A percentile compares a stretch with the other conserved stretches of the same genome.
Evolutionary conservation across 805 yeast species (phyloP).

Genomic region (Metschnikowia gelsemii): DNA sequence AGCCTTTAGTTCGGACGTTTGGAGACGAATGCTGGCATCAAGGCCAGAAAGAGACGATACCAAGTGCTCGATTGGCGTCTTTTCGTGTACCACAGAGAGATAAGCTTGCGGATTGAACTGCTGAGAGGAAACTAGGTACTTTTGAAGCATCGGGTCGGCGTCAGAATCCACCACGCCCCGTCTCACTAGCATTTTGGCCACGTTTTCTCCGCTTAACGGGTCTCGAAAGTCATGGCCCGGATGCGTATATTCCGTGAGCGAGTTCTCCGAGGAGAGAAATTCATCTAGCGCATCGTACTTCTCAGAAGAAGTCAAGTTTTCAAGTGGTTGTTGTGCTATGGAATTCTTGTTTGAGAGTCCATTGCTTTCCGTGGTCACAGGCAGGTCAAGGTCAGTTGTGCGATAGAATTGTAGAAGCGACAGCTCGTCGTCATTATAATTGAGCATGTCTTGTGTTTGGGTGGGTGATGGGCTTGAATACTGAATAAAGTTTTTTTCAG

Average conservation of each 20-base stretch:
- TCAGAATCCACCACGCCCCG: conserved; percentile 26
- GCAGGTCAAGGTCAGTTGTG: conserved; percentile 26
- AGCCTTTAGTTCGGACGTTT: conserved; percentile 35
- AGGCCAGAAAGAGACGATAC: conserved; percentile 29
- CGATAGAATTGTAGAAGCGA: conserved; percentile 33
- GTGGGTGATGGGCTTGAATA: neutral
- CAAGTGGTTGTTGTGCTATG: conserved; percentile 25
- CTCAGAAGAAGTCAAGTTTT: conserved; percentile 26
- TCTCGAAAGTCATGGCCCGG: conserved; percentile 30
- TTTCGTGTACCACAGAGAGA: conserved; percentile 37
- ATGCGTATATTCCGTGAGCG: conserved; percentile 12
- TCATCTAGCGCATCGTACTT: conserved; percentile 32
- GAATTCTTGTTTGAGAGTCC: conserved; percentile 4
- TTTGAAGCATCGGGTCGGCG: conserved; percentile 32
- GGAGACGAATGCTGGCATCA: conserved; percentile 35
- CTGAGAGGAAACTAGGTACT: conserved; percentile 38
- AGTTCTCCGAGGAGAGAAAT: conserved; percentile 22
- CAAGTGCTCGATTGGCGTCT: conserved; percentile 38
- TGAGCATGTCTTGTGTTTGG: conserved; percentile 24
- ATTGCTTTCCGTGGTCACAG: conserved; percentile 18
- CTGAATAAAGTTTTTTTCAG: neutral
- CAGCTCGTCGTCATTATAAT: conserved; percentile 31
- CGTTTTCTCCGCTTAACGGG: conserved; percentile 34
- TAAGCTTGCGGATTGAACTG: conserved; percentile 36
- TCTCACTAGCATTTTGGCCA: conserved; percentile 27